Evolutionary conservation across 805 yeast species (phyloP), one percentile per base, ranked within the genome.

Genomic region (Starmera quercuum): DNA sequence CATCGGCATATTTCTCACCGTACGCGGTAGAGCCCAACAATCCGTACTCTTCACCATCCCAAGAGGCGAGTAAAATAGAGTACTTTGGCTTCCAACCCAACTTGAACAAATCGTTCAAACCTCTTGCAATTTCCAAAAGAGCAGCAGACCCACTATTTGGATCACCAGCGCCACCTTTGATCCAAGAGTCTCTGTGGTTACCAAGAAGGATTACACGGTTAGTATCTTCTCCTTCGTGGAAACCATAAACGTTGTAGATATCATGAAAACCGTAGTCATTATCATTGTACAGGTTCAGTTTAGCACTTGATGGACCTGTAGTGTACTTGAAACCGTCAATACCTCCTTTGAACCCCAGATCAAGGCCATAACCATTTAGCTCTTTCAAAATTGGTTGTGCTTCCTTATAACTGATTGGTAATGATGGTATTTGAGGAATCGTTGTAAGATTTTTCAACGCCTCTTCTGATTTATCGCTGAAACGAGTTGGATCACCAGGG

Each of bases 11-110:
- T 35, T 73, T 75, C 54, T 82, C 90, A 20, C 83, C 90, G 64
- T 67, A 81, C 40, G 79, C 88, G 4, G 88, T 83, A 2, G 85
- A 77, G 2, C 92, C 92, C 16, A 83, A 46, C 21, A 83, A 59
- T 1, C 78, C 87, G 46, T 77, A 77, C 55, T 83, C 90, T 54
- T 83, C 90, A 34, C 85, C 90, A 51, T 82, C 92, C 85, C 87
- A 82, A n/a, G 83, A 74, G 1, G 82, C 84, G 36, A 83, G 65
- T 30, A 74, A 56, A 33, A 82, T 75, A 2, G 83, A 69, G 49
- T 84, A 64, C 32, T 65, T 54, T 23, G 88, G 88, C 46, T 70
- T 68, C 81, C 83, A 82, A 7, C 85, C 86, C 1, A 51, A 41
- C 39, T 67, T 59, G 21, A 53, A 40, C 33, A 82, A 59, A 28